These are phyloP conservation scores for Talaromyces marneffei DNA, from an alignment of 2,329 filamentous ascomycete genomes.

Conservation along the genomic window DNA sequence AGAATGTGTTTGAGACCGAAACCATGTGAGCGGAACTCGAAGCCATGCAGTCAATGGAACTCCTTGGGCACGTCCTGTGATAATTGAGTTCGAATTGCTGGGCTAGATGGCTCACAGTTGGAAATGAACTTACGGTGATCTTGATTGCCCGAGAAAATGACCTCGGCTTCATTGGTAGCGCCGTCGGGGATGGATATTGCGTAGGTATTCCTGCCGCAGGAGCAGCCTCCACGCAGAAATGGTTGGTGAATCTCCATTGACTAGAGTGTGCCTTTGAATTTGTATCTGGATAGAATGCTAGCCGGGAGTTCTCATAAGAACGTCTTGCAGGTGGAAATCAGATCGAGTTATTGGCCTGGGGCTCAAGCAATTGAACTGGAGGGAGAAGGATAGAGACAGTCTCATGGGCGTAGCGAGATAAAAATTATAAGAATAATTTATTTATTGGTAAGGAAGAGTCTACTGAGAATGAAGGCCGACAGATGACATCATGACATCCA, in stretches of 20 bases:
- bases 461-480: background rate
- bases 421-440: background rate
- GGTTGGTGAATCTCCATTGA: background rate
- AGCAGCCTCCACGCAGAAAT: conserved; percentile 66
- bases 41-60: conserved; percentile 74
- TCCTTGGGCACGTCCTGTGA: conserved; percentile 57
- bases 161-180: conserved; percentile 53
- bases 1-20: conserved; percentile 67
- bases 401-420: background rate
- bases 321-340: background rate
- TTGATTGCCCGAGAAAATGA: conserved; percentile 68
- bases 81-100: conserved; percentile 1
- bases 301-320: background rate
- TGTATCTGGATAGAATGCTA: too few species aligned
- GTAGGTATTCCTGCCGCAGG: conserved; percentile 82
- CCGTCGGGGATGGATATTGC: conserved; percentile 62
- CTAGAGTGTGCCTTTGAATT: background rate
- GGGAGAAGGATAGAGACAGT: background rate
- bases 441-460: background rate
- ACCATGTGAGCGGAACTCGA: conserved; percentile 74
- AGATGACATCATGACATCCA: conserved; percentile 4
- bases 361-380: background rate
- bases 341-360: background rate
- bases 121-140: conserved; percentile 61
- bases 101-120: conserved; percentile 9